Evolutionary conservation across 768 basidiomycete genomes (phyloP), one percentile per base, ranked within the genome.

Genomic region (Pisolithus marmoratus): DNA sequence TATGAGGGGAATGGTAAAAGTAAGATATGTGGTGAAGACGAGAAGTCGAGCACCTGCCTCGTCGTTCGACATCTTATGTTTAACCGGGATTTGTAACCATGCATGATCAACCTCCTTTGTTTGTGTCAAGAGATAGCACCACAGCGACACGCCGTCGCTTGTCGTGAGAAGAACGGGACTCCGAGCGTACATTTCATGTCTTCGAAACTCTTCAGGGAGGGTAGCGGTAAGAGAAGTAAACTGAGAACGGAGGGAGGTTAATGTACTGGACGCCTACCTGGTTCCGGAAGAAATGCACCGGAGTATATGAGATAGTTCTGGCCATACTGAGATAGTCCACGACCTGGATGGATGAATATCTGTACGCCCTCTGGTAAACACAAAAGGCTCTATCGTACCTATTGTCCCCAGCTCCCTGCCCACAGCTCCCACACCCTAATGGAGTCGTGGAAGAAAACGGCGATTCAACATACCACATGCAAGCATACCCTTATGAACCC

Each of bases 251-350:
- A 27, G 1, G 5, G 26, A 8, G 26, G 26, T 27, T 5, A 27
- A 8, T 27, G 26, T 5, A 27, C 26, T 27, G 26, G 8, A 27
- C 26, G 60, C 72, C 53, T 52, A 90, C 91, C 79, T 23, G 92
- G 91, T 2, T 92, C 92, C 5, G 83, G 79, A 49, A 89, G 84
- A 44, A 80, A 85, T 8, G 85, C 84, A n/a, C n/a, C n/a, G n/a
- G n/a, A n/a, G n/a, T n/a, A n/a, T n/a, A n/a, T n/a, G n/a, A n/a
- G n/a, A n/a, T n/a, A n/a, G n/a, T n/a, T n/a, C n/a, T n/a, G n/a
- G n/a, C n/a, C n/a, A n/a, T n/a, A n/a, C n/a, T n/a, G 15, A 90
- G 91, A 77, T 36, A 94, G 75, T 11, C 87, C 84, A 46, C 78
- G 79, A 53, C 83, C 87, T 89, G 57, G 50, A 27, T 17, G 43